Base-by-base conservation (phyloP, 805 yeast species). In the Kluyveromyces wickerhamii region DNA sequence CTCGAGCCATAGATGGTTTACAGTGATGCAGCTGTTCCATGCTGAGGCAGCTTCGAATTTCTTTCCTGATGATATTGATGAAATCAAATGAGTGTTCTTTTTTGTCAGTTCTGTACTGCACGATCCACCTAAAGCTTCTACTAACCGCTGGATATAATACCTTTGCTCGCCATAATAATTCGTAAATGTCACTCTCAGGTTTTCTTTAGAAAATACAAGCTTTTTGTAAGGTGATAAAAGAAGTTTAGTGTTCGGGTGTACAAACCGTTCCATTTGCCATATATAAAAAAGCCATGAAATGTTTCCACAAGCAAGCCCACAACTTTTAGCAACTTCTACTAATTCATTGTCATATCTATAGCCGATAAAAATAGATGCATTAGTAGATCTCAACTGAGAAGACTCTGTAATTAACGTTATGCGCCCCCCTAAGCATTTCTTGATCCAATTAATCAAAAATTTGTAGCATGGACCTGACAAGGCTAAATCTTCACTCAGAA, bases 1-100 rank as follows among this genome's bases (percentile, higher is more conserved):
- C 50, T 89, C 97, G 10, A 89, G 58, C 98, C 98, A 89, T 10
- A 78, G 51, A 57, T 86, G 95, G 49, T 82, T 87, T 1, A 84
- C 77, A 15, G 84, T 60, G 4, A 35, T 40, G 27, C 57, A 51
- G 4, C 35, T 31, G 8, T 40, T 44, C 95, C 96, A 87, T 41
- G 69, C 67, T 22, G 63, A 52, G 0, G 92, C 94, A 12, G 87
- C 85, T 8, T 69, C 71, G 48, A 72, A 85, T 58, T 89, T 89
- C 37, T 69, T 72, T 2, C 98, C 96, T 11, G 52, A 52, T 0
- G 81, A 69, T 21, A 66, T 67, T 0, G 87, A 79, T 2, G 84
- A 74, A 4, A 89, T 67, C 21, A 89, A 63, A 52, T 77, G 84
- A 4, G 94, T 79, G 46, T 85, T 84, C 7, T 68, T 67, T 31